phyloP scores from a whole-genome alignment of 371 early-diverging fungal genomes.

The Mortierella sp. region DNA sequence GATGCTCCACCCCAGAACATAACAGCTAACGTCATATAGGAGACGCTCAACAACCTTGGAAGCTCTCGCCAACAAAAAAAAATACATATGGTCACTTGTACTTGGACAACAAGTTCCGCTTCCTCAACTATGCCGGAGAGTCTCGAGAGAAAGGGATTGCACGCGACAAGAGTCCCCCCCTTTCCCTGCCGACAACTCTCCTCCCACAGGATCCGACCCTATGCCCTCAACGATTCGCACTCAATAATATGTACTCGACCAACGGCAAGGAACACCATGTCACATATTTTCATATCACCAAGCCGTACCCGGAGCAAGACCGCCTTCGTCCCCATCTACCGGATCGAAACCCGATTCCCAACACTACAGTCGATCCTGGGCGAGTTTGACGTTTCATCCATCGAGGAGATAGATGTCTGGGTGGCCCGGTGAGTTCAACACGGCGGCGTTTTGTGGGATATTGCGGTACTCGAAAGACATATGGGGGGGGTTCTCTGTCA shows the following conservation, averaged over 20 bases:
- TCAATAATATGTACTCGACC: not conserved
- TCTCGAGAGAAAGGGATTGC: not conserved
- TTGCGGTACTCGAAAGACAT: not conserved
- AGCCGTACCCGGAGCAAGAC: not conserved
- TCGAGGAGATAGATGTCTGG: not conserved
- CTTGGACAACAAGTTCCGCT: not conserved
- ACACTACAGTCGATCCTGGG: not conserved
- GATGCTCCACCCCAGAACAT: too few species aligned
- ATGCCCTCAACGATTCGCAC: not conserved
- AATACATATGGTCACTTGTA: too few species aligned
- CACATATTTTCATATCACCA: not conserved
- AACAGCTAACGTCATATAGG: not conserved
- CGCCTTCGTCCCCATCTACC: not conserved
- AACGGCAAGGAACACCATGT: not conserved
- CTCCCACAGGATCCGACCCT: not conserved
- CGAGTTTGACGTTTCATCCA: not conserved
- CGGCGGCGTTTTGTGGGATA: not conserved
- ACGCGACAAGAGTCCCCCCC: not conserved
- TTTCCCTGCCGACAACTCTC: not conserved
- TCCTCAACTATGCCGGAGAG: not conserved
- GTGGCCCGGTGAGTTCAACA: not conserved
- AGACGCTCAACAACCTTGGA: too few species aligned
- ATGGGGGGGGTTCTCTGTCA: too few species aligned
- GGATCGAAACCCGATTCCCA: not conserved
- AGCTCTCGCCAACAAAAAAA: too few species aligned